Evolutionary conservation across 108 stramenopile species (phyloP), one percentile per base, ranked within the genome.

Genomic region (Stephanodiscus minutulus): DNA sequence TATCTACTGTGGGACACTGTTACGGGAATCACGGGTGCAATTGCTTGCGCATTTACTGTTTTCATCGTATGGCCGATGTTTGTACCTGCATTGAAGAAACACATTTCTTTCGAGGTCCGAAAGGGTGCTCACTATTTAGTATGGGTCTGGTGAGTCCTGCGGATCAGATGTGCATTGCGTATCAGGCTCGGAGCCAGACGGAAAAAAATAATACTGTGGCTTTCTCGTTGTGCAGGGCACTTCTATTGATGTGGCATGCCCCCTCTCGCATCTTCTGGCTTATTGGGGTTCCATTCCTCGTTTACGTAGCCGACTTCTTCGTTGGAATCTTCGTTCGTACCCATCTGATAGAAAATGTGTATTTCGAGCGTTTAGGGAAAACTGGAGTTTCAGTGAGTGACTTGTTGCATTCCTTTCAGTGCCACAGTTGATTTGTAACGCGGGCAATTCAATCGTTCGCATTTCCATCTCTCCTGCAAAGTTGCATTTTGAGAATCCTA

Each of bases 401-500:
- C n/a, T n/a, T n/a, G n/a, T n/a, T n/a, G n/a, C n/a, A n/a, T n/a
- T n/a, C n/a, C n/a, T n/a, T n/a, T n/a, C n/a, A n/a, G n/a, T n/a
- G n/a, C n/a, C n/a, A n/a, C n/a, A n/a, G n/a, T n/a, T n/a, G n/a
- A n/a, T n/a, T n/a, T n/a, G n/a, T n/a, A n/a, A n/a, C n/a, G n/a
- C n/a, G n/a, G n/a, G 37, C 21, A 36, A 20, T 15, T 7, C 36
- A 58, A 3, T 58, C 37, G 33, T 2, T 29, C 18, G 33, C 4
- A 68, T 73, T n/a, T 44, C 66, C 39, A n/a, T n/a, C n/a, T n/a
- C n/a, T n/a, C n/a, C n/a, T n/a, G n/a, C n/a, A n/a, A n/a, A n/a
- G n/a, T n/a, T n/a, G n/a, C n/a, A n/a, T n/a, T 79, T 79, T 62
- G 73, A 79, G 49, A 79, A 79, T 29, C 77, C 77, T 3, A 35